Base-by-base conservation (phyloP, 2,329 filamentous ascomycete genomes). In the Pseudogymnoascus sp. region DNA sequence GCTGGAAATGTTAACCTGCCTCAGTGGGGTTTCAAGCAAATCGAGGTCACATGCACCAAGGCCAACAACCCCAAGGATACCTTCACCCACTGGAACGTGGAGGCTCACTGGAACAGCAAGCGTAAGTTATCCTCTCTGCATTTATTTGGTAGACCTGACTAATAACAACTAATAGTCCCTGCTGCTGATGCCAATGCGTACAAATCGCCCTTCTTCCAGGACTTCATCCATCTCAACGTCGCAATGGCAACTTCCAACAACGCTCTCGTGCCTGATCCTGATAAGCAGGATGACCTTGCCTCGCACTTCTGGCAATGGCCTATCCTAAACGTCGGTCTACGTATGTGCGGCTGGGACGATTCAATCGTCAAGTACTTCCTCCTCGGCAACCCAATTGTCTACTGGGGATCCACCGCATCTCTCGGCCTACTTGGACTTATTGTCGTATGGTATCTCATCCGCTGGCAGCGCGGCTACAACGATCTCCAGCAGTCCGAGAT, bases 211-310 rank as follows among this genome's bases (percentile, higher is more conserved):
- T 99, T 99, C 83, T 82, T 96, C 73, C 93, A 96, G 74, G 95
- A 99, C 77, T 99, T 99, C 72, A 88, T 99, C 67, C 95, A 99
- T 76, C 81, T 97, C 66, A 99, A 99, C 75, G 95, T 99, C 66
- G 95, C 95, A 66, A 99, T 99, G 95, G 97, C 97, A 93, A 99
- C 95, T 3, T 97, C 95, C 40, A 99, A 99, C 83, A 99, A 99
- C 73, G 95, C 95, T 23, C 86, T 99, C 53, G 91, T 99, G 18
- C 95, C 95, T 3, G 95, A 99, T 72, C 93, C 95, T 3, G 95
- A 99, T 76, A 99, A 99, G 84, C 95, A 99, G 76, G 95, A 99
- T 72, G 95, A 99, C 72, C 85, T 99, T 59, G 95, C 95, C 34
- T 99, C 95, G 12, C 83, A 92, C 68, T 97, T 93, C 82, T 99